Base-by-base conservation (phyloP, 192 early-diverging fungal genomes). In the Entomortierella lignicola region DNA sequence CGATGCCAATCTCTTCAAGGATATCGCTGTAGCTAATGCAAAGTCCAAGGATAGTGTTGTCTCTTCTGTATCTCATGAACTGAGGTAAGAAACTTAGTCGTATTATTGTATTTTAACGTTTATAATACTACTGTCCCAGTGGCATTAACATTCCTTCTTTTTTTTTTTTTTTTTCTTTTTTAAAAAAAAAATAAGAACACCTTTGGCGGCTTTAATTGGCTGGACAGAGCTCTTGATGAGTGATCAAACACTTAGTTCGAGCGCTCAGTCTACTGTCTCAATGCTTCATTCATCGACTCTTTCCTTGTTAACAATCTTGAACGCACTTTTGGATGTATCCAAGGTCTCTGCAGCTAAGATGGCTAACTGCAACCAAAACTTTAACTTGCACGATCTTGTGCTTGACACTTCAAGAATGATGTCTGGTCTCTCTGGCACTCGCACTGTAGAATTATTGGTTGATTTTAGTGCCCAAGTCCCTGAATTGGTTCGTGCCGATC, bases 321-420 rank as follows among this genome's bases (percentile, higher is more conserved):
- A 79, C 26, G 75, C 75, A 5, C 42, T 79, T 0, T 42, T 79
- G 62, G 75, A 79, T 58, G 75, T 79, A 26, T 79, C 75, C 68
- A 79, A 79, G 68, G 75, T 79, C 8, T 70, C 75, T 10, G 75
- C 75, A 7, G 75, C 75, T 53, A 79, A 79, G 43, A 79, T 79
- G 75, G 62, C 75, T 15, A 79, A 62, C 26, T 79, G 75, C 63
- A 68, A 47, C 26, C 75, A 79, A 55, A 79, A 79, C 51, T 79
- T 79, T 63, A 79, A 79, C 43, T 66, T 79, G 39, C 75, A 79
- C 41, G 75, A 79, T 21, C 75, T 79, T 11, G 75, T 79, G 2
- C 67, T 79, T 27, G 75, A 79, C 37, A 79, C 75, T 13, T 55
- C 66, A 10, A 50, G 75, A 32, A 79, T 79, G 75, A 79, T 79